A percentile compares a stretch with the other conserved stretches of the same genome.
These are phyloP conservation scores for Diaporthe citrichinensis DNA, from an alignment of 2,329 filamentous ascomycete species.

Conservation along the genomic window DNA sequence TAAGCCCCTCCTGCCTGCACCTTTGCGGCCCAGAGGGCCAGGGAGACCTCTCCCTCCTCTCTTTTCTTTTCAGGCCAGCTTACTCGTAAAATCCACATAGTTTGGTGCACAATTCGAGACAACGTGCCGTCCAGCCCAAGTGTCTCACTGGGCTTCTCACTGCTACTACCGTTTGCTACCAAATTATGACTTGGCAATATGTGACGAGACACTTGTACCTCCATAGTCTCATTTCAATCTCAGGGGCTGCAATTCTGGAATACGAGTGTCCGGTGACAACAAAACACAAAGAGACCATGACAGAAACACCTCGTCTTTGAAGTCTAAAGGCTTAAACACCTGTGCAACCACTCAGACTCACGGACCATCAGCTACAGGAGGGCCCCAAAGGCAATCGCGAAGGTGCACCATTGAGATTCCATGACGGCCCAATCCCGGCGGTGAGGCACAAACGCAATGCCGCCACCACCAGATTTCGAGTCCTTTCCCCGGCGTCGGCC, in stretches of 20 bases:
- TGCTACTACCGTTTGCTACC: background rate
- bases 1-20: too few relatives aligned
- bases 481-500: slow-evolving; percentile 11
- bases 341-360: background rate
- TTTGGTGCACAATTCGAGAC: too few relatives aligned
- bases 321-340: background rate
- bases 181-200: background rate
- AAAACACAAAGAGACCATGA: background rate
- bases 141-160: background rate
- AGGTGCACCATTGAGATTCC: background rate
- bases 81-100: too few relatives aligned
- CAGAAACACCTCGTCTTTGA: background rate
- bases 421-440: background rate
- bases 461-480: slow-evolving; percentile 7
- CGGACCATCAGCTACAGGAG: background rate
- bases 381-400: background rate
- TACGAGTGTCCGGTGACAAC: slow-evolving; percentile 2
- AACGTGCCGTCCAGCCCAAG: too few relatives aligned
- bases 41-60: too few relatives aligned
- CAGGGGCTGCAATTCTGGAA: slow-evolving; percentile 20
- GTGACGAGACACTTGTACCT: slow-evolving; percentile 10
- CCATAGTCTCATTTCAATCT: background rate
- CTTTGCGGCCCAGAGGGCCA: too few relatives aligned
- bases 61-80: too few relatives aligned
- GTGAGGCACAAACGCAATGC: background rate